phyloP scores from a whole-genome alignment of 441 rosid species.

The Codiaeum variegatum region DNA sequence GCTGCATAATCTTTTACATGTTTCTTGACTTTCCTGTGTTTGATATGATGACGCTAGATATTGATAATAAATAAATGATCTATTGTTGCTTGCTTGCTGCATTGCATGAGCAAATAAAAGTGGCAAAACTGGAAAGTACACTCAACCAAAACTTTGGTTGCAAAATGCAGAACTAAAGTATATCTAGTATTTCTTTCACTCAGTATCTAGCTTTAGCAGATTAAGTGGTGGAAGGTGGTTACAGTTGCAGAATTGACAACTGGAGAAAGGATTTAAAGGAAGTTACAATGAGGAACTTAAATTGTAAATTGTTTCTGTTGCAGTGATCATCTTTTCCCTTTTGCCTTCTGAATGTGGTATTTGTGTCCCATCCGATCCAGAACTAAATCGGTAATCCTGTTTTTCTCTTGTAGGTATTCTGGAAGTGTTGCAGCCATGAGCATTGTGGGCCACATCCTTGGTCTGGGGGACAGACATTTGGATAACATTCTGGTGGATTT shows the following conservation, averaged over 20 bases:
- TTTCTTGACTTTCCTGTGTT: neutral
- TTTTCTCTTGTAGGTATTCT: conserved; percentile 65
- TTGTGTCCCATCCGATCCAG: neutral
- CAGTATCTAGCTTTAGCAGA: conserved; percentile 6
- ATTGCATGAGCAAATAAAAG: neutral
- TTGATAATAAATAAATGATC: neutral
- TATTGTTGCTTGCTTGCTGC: conserved; percentile 8
- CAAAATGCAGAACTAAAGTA: neutral
- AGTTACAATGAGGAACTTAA: neutral
- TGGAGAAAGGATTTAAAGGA: conserved; percentile 3
- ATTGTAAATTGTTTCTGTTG: conserved; percentile 1
- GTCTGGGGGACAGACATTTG: conserved; percentile 96
- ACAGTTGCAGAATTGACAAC: neutral
- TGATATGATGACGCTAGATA: neutral
- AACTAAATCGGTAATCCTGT: conserved; percentile 13
- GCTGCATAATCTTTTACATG: neutral
- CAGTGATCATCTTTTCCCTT: neutral
- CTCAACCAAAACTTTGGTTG: neutral
- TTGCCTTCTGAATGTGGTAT: neutral
- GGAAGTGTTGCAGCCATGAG: conserved; percentile 99
- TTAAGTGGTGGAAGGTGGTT: neutral
- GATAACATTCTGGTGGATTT: conserved; percentile 97
- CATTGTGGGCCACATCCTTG: conserved; percentile 94
- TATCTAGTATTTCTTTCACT: conserved; percentile 8
- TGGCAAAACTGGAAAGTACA: neutral